These are phyloP conservation scores for Lachancea cidri DNA, from an alignment of 805 yeast genomes.

Conservation along the genomic window DNA sequence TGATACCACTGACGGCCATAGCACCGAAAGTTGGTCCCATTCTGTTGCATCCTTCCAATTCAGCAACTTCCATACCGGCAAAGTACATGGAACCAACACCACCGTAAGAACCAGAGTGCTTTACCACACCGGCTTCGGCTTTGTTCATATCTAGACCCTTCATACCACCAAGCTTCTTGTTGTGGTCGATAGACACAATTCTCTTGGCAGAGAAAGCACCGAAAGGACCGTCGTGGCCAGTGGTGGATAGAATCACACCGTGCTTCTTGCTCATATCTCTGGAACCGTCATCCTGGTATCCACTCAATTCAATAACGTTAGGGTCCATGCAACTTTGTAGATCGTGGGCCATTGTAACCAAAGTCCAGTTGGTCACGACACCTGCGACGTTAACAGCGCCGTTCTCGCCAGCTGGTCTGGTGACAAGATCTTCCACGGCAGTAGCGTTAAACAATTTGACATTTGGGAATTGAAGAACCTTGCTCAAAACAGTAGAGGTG, in stretches of 20 bases:
- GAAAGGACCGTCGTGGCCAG: conserved; percentile 82
- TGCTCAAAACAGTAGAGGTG: conserved; percentile 64
- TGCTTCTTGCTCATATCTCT: conserved; percentile 33
- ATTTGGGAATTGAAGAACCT: conserved; percentile 65
- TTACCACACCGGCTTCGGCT: conserved; percentile 73
- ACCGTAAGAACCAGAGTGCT: conserved; percentile 45
- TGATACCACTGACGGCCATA: conserved; percentile 72
- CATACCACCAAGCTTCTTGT: conserved; percentile 58
- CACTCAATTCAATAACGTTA: conserved; percentile 59
- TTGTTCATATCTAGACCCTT: conserved; percentile 74
- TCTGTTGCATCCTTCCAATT: conserved; percentile 71
- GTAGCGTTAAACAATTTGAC: conserved; percentile 76
- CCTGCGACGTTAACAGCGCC: conserved; percentile 68
- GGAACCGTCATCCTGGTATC: conserved; percentile 29
- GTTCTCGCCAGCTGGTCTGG: conserved; percentile 51
- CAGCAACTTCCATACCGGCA: conserved; percentile 75
- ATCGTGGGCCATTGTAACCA: conserved; percentile 70
- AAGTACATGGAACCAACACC: conserved; percentile 31
- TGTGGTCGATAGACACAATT: conserved; percentile 45
- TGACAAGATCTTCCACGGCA: conserved; percentile 73
- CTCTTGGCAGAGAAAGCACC: conserved; percentile 78
- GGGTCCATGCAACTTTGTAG: conserved; percentile 81
- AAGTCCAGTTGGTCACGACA: conserved; percentile 80
- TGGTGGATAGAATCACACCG: conserved; percentile 59
- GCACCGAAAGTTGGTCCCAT: conserved; percentile 87